Percentiles rank a stretch among this genome's conserved stretches.
Evolutionary conservation across 441 rosid genomes (phyloP).

Genomic region (Aquilaria agallochum): DNA sequence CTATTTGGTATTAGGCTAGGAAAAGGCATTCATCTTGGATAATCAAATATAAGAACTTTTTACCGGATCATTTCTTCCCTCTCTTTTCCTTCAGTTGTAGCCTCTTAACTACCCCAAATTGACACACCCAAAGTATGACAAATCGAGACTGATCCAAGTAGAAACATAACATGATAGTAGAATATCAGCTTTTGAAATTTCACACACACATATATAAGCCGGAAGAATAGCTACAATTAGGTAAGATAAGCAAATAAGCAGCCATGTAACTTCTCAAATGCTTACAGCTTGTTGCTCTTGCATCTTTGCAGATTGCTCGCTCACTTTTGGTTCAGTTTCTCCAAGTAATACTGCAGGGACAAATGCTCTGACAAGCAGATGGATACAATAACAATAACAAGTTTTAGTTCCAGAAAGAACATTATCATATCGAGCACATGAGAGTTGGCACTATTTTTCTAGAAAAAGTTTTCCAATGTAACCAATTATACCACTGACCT

Average conservation of each 20-base stretch:
- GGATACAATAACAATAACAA: slow-evolving; percentile 6
- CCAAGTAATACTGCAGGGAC: slow-evolving; percentile 98
- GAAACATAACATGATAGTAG: too few relatives aligned
- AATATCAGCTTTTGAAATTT: too few relatives aligned
- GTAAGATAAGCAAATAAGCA: neutral
- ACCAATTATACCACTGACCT: slow-evolving; percentile 50
- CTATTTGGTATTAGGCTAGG: too few relatives aligned
- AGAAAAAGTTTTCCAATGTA: slow-evolving; percentile 1
- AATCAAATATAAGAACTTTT: too few relatives aligned
- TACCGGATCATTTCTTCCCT: too few relatives aligned
- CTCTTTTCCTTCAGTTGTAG: too few relatives aligned
- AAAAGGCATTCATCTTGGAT: too few relatives aligned
- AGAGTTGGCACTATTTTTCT: neutral
- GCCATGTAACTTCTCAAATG: slow-evolving; percentile 9
- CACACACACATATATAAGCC: too few relatives aligned
- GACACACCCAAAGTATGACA: too few relatives aligned
- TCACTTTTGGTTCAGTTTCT: slow-evolving; percentile 83
- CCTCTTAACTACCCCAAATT: too few relatives aligned
- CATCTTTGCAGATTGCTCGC: slow-evolving; percentile 67
- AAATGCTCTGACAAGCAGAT: slow-evolving; percentile 72
- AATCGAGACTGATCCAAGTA: too few relatives aligned
- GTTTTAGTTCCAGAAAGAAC: slow-evolving; percentile 1
- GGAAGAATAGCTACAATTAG: too few relatives aligned
- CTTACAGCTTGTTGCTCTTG: slow-evolving; percentile 81
- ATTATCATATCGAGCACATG: slow-evolving; percentile 1